phyloP scores from a whole-genome alignment of 108 stramenopile genomes.

The Skeletonema costatum region DNA sequence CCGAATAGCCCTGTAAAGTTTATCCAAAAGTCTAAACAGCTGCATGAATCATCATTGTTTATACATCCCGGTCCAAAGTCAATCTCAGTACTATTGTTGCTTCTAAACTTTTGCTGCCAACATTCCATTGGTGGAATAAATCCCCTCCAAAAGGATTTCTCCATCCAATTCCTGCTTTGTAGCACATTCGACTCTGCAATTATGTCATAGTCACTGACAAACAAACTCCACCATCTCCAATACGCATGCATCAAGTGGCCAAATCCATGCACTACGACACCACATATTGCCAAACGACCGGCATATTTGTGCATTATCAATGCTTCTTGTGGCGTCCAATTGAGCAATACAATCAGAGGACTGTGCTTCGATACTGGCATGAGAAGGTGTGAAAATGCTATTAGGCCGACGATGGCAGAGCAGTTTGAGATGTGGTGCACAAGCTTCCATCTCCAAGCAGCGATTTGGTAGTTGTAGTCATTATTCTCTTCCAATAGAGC shows the following conservation, averaged over 20 bases:
- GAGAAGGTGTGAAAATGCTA: conserved; percentile 42
- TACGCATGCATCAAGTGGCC: conserved; percentile 42
- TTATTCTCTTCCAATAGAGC: background rate
- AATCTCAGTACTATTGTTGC: background rate
- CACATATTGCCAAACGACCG: conserved; percentile 48
- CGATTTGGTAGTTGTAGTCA: background rate
- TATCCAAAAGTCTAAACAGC: conserved; percentile 58
- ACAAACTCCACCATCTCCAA: conserved; percentile 24
- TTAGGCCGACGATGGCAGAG: conserved; percentile 55
- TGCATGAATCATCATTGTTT: conserved; percentile 38
- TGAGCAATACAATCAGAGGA: conserved; percentile 42
- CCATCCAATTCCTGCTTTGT: background rate
- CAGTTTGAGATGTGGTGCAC: conserved; percentile 41
- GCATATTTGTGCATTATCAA: conserved; percentile 55
- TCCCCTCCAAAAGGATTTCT: background rate
- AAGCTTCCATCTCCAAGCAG: background rate
- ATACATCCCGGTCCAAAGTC: conserved; percentile 44
- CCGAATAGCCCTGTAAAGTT: conserved; percentile 21
- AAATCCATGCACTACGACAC: conserved; percentile 42
- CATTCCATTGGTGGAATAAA: background rate
- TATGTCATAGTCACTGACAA: background rate
- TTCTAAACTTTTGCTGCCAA: background rate
- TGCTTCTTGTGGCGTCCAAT: conserved; percentile 47
- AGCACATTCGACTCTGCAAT: no score
- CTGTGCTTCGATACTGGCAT: conserved; percentile 55